phyloP scores from a whole-genome alignment of 2,329 filamentous ascomycete species.

The Akanthomyces dipterigenus region DNA sequence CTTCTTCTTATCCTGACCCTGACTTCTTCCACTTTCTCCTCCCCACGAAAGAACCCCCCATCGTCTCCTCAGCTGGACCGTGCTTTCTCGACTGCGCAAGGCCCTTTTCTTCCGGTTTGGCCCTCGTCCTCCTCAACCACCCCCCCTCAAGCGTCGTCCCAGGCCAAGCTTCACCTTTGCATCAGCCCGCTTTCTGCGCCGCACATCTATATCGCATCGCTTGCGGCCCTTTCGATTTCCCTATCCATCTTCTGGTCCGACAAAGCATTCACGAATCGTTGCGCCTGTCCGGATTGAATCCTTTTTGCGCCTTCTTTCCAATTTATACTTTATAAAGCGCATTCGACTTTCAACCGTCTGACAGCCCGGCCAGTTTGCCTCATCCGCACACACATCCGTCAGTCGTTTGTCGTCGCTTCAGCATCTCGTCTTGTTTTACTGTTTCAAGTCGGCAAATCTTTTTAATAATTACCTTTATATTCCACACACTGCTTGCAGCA shows the following conservation, averaged over 20 bases:
- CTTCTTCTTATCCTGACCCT: neutral
- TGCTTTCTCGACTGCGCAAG: neutral
- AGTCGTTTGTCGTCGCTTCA: neutral
- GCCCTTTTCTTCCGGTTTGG: neutral
- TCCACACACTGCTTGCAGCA: neutral
- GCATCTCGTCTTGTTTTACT: neutral
- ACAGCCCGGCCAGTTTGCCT: constrained; percentile 1
- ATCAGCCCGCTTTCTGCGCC: constrained; percentile 1
- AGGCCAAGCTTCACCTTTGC: constrained; percentile 2
- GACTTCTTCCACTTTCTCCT: neutral
- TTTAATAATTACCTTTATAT: neutral
- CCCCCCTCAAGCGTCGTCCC: neutral
- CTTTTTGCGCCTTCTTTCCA: neutral
- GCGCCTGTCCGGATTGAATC: neutral
- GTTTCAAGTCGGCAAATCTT: neutral
- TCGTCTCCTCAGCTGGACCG: neutral
- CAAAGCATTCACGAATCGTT: neutral
- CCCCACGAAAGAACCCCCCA: neutral
- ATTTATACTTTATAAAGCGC: neutral
- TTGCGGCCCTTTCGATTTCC: neutral
- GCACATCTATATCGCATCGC: neutral
- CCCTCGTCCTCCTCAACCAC: neutral
- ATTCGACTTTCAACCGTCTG: neutral
- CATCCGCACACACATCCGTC: neutral
- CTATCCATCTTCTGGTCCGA: neutral